Evolutionary conservation across 2,329 filamentous ascomycete genomes (phyloP), one percentile per base, ranked within the genome.

Genomic region (Phialophora chinensis): DNA sequence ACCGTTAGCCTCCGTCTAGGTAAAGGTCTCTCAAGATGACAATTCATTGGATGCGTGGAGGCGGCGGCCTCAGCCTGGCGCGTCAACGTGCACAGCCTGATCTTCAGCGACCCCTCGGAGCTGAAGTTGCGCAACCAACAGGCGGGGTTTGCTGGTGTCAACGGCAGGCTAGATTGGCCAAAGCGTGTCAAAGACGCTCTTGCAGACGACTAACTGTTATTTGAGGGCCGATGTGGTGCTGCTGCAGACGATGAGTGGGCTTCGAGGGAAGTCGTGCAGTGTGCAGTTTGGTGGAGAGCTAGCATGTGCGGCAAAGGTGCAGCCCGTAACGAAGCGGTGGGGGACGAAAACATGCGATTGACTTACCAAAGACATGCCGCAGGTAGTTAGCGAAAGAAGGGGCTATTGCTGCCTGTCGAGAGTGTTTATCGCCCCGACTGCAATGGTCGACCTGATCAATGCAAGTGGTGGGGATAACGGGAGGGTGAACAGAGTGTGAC

Each of bases 281-380:
- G 50, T 53, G 52, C 52, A 60, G 62, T 63, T 12, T 12, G 65
- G 62, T 33, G 63, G 29, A 63, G 60, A 70, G 68, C 68, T 66
- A 70, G 66, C 68, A 70, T 70, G 68, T 70, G 68, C 68, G 27
- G 59, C 49, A 31, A 11, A 29, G 47, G 27, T 35, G 49, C 59
- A 38, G 59, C 47, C 58, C n/a, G 33, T 64, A 55, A 49, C 52
- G 35, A 60, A 63, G 60, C 67, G 64, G 58, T 67, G 67, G 64
- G 65, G 65, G 62, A 58, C 47, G n/a, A 25, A 53, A 63, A 57
- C 54, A 61, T n/a, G 54, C 14, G 59, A 50, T 47, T 33, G 42
- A 50, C 66, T 63, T 66, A 68, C 66, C 63, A 68, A 55, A 68
- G 66, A 66, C 66, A 68, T 68, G 63, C 60, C 49, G 66, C 55